phyloP scores from a whole-genome alignment of 1,284 basidiomycete species.

The Fomitiporia mediterranea region DNA sequence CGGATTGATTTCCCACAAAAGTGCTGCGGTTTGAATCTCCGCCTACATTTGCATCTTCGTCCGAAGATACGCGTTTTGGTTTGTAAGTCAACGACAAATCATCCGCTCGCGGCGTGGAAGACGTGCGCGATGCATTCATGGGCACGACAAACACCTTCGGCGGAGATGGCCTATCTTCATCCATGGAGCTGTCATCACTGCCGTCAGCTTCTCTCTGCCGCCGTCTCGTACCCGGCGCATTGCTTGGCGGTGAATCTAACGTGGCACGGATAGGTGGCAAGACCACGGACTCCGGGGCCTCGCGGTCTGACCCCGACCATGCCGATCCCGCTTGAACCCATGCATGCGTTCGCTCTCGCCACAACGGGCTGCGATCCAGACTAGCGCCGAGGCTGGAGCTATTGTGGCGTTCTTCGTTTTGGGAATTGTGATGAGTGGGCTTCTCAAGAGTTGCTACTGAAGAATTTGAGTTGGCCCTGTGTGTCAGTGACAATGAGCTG shows the following conservation, averaged over 20 bases:
- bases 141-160: slow-evolving; percentile 8
- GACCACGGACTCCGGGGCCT: slow-evolving; percentile 13
- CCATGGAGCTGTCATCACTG: slow-evolving; percentile 1
- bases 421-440: neutral
- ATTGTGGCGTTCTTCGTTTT: neutral
- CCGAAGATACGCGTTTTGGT: neutral
- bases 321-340: slow-evolving; percentile 1
- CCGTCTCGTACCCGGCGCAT: slow-evolving; percentile 5
- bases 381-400: neutral
- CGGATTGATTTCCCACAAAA: slow-evolving; percentile 1
- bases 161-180: slow-evolving; percentile 12
- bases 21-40: neutral
- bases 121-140: neutral
- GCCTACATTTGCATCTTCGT: neutral
- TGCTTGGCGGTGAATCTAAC: neutral
- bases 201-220: slow-evolving; percentile 3
- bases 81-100: slow-evolving; percentile 9
- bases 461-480: neutral
- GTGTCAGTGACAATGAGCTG: slow-evolving; percentile 5
- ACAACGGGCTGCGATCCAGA: neutral
- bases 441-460: neutral
- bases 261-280: slow-evolving; percentile 10
- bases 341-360: neutral
- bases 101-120: slow-evolving; percentile 9
- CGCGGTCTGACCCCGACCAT: neutral